Evolutionary conservation across 176 grass and related monocot species (phyloP), one percentile per base, ranked within the genome.

Genomic region (Eragrostis curvula): DNA sequence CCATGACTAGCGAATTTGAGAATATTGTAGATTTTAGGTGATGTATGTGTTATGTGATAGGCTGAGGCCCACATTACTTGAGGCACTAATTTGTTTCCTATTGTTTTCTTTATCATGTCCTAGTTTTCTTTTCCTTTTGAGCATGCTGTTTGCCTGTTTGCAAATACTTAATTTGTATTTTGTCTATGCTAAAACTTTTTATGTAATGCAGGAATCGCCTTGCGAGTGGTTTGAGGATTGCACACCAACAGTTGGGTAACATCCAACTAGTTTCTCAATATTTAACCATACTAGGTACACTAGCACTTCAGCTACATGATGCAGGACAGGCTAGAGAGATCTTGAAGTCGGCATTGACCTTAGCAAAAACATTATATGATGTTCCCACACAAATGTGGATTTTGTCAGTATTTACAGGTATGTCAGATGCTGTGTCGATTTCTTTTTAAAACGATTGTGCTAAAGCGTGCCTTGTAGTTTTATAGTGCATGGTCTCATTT

Each of bases 221-320:
- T 78, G 96, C 96, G 45, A 84, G 92, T 93, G 96, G 96, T 81
- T 91, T 98, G 84, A 98, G 83, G 89, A 95, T 98, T 84, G 92
- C 96, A 75, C 92, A 98, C 80, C 92, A 95, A 85, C 90, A 98
- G 79, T 86, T 98, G 75, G 90, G 96, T 76, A 98, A 98, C 77
- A 98, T 98, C 68, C 90, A 98, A 80, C 88, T 98, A 74, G 96
- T 98, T 91, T 98, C 96, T 69, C 96, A 98, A 80, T 98, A 93
- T 86, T 78, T 98, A 81, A 98, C 96, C 60, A 91, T 98, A 68
- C 78, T 98, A 47, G 96, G 96, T 57, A 95, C 96, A 30, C 75
- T 98, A 80, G 96, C 96, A 44, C 88, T 98, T 86, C 96, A 98
- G 63, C 84, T 98, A 73, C 96, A 93, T 68, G 96, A 98, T 25